Evolutionary conservation across 108 stramenopile species (phyloP), one percentile per base, ranked within the genome.

Genomic region (Skeletonema grethae): DNA sequence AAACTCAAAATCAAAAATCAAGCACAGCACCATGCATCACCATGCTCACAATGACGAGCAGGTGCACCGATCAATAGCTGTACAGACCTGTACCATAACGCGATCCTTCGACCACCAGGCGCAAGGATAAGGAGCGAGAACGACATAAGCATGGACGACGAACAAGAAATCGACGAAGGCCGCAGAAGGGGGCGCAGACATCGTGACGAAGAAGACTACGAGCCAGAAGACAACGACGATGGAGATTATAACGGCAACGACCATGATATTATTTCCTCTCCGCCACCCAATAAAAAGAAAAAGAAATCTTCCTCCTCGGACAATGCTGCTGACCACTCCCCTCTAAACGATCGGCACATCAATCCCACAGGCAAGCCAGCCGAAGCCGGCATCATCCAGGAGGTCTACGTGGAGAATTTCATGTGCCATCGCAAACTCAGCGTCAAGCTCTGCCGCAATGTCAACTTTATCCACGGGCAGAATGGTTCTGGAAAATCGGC

Each of bases 401-500:
- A 75, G 50, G 82, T 98, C 16, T 89, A 94, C 84, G 84, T 90
- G 28, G 91, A 97, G 66, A 94, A 99, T 73, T 99, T 99, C 82
- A 99, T 99, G 98, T 97, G 94, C 75, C 95, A 97, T 66, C 82
- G 80, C 61, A 90, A 86, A 56, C 73, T 91, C 6, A 79, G 73
- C 15, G 84, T 91, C 10, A 81, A 88, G 20, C 60, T 94, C 3
- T 87, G 89, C 50, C 85, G 82, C 29, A 93, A 97, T 41, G 94
- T 97, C 66, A 99, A 99, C 73, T 99, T 99, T 78, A 95, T 99
- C 77, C 80, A 90, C 69, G 98, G 98, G 0, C 84, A 88, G 65
- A 99, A 99, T 76, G 98, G 98, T 0, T 82, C 84, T 11, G 98
- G 98, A 10, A 95, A 95, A 75, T 96, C 95, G 0, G 97, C 98